Percentiles rank a stretch among this genome's conserved stretches.
Conservation (phyloP, 345 rosid genomes). For the Eucalyptus pumila region DNA sequence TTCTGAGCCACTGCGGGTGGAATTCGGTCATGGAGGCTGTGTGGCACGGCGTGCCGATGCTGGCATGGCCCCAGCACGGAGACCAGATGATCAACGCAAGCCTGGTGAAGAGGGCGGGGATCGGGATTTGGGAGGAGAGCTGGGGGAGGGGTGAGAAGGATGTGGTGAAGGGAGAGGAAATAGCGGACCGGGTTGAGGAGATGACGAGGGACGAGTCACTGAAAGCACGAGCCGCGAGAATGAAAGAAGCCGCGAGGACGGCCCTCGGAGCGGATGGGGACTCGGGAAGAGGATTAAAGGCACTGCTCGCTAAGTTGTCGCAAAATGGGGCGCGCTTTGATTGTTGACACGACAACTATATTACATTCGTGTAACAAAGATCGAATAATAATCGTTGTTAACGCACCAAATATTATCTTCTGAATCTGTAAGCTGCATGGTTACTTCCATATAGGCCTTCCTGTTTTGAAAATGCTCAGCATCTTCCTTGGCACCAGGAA, state of each 20-base stretch:
- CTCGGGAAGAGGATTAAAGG: neutral
- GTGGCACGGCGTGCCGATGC: conserved; percentile 16
- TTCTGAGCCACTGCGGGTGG: conserved; percentile 1
- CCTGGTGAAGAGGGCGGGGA: conserved; percentile 4
- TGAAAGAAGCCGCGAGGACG: conserved; percentile 12
- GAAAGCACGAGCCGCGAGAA: neutral
- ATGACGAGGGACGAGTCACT: conserved; percentile 7
- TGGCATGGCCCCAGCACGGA: conserved; percentile 32
- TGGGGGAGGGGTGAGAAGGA: conserved; percentile 4
- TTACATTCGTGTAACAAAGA: neutral
- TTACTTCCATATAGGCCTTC: neutral
- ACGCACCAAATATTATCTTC: neutral
- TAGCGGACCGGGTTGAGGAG: neutral
- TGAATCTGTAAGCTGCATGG: neutral
- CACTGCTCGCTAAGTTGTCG: neutral
- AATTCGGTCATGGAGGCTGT: conserved; percentile 32
- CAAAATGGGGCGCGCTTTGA: neutral
- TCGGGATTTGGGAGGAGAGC: conserved; percentile 6
- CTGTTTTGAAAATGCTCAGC: neutral
- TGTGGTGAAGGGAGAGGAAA: neutral
- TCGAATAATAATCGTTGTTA: neutral
- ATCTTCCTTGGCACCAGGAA: neutral
- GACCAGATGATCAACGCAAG: conserved; percentile 31
- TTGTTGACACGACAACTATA: neutral
- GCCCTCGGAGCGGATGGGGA: conserved; percentile 4